phyloP scores from a whole-genome alignment of 78 protist species.

The Dictyostelium purpureum region DNA sequence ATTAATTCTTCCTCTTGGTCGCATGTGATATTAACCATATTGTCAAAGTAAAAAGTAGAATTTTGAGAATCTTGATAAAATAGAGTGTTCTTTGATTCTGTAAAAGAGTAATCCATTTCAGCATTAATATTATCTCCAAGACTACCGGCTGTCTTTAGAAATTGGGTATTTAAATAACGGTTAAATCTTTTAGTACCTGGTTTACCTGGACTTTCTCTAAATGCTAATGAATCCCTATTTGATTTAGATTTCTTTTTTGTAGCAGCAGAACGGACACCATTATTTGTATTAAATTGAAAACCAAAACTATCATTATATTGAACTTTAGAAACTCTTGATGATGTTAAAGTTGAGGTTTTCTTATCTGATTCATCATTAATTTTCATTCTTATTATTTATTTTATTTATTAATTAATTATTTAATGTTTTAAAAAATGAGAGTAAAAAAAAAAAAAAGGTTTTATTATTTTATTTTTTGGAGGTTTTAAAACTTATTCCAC shows the following conservation, averaged over 20 bases:
- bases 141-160: slow-evolving; percentile 39
- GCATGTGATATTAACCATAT: slow-evolving; percentile 6
- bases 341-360: background rate
- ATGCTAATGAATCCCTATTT: slow-evolving; percentile 52
- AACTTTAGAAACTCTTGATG: background rate
- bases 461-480: too few species aligned
- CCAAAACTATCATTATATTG: background rate
- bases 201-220: slow-evolving; percentile 69
- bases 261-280: background rate
- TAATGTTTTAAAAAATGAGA: too few species aligned
- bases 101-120: slow-evolving; percentile 24
- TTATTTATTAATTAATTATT: too few species aligned
- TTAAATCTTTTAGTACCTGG: slow-evolving; percentile 65
- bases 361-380: slow-evolving; percentile 25
- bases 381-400: slow-evolving; percentile 16
- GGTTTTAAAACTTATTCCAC: too few species aligned
- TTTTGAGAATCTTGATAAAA: slow-evolving; percentile 41
- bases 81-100: slow-evolving; percentile 10
- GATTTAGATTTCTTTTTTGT: slow-evolving; percentile 8
- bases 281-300: background rate
- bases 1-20: slow-evolving; percentile 17
- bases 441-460: too few species aligned
- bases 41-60: slow-evolving; percentile 1
- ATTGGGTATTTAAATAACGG: slow-evolving; percentile 61
- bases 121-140: slow-evolving; percentile 9